Evolutionary conservation across 768 basidiomycete genomes (phyloP).

Genomic region (Phlegmacium glaucopus): DNA sequence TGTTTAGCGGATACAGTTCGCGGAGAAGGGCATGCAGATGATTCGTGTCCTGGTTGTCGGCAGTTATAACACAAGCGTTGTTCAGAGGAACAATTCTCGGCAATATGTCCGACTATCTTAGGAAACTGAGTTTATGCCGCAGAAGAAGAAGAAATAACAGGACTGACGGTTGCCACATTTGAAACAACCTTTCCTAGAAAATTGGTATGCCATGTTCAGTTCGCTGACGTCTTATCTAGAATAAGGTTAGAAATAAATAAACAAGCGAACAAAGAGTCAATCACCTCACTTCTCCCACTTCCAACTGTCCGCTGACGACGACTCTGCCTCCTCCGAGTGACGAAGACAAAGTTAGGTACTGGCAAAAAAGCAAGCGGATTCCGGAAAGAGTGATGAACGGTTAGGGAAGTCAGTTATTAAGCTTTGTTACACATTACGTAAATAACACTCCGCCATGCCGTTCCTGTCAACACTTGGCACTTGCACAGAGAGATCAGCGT

Average conservation of each 20-base stretch:
- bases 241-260: conserved; percentile 11
- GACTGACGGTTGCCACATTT: conserved; percentile 90
- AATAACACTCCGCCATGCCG: too few species aligned
- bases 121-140: conserved; percentile 8
- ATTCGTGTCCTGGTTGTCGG: conserved; percentile 92
- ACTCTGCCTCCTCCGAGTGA: conserved; percentile 64
- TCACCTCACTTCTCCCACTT: conserved; percentile 73
- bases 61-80: conserved; percentile 94
- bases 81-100: conserved; percentile 87
- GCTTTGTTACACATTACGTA: too few species aligned
- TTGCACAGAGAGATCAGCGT: too few species aligned
- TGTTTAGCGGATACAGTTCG: conserved; percentile 82
- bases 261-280: conserved; percentile 12
- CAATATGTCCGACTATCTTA: conserved; percentile 81
- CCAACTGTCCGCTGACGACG: conserved; percentile 62
- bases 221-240: conserved; percentile 27
- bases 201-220: conserved; percentile 73
- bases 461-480: too few species aligned
- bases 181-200: conserved; percentile 86
- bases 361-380: too few species aligned
- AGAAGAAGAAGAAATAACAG: conserved; percentile 11
- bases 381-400: conserved; percentile 26
- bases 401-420: not conserved
- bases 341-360: conserved; percentile 47
- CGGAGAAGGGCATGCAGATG: conserved; percentile 81